phyloP scores from a whole-genome alignment of 2,329 filamentous ascomycete genomes.

The Phymatotrichopsis omnivora region DNA sequence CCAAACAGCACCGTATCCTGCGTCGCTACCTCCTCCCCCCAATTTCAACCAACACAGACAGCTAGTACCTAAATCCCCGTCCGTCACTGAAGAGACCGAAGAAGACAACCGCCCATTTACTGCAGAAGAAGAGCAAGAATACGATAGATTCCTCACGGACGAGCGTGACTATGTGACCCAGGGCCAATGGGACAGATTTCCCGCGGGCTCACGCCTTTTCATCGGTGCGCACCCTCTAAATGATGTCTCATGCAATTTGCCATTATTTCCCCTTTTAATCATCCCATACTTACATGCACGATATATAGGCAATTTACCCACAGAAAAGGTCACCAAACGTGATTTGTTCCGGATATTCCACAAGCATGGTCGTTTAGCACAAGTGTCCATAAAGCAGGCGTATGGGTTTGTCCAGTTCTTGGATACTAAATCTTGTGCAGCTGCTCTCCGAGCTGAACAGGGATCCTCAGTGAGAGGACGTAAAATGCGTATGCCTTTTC shows the following conservation, averaged over 20 bases:
- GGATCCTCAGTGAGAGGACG: conserved; percentile 75
- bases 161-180: conserved; percentile 67
- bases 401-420: conserved; percentile 97
- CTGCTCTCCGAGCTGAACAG: conserved; percentile 68
- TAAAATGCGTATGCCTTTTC: conserved; percentile 68
- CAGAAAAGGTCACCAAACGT: conserved; percentile 83
- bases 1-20: conserved; percentile 26
- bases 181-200: conserved; percentile 72
- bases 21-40: conserved; percentile 27
- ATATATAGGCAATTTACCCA: conserved; percentile 70
- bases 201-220: conserved; percentile 65
- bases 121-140: conserved; percentile 53
- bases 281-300: conserved; percentile 31
- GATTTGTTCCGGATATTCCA: conserved; percentile 90
- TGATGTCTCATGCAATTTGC: conserved; percentile 17
- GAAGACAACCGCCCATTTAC: conserved; percentile 45
- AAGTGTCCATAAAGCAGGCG: conserved; percentile 92
- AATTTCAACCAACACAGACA: conserved; percentile 27
- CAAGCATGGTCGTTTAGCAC: conserved; percentile 72
- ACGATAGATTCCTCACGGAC: conserved; percentile 61
- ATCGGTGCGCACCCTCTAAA: conserved; percentile 48
- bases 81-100: conserved; percentile 31
- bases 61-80: conserved; percentile 20
- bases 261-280: conserved; percentile 20
- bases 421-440: conserved; percentile 59